A percentile compares a stretch with the other conserved stretches of the same genome.
Evolutionary conservation across 2,329 filamentous ascomycete genomes (phyloP).

Genomic region (Aspergillus sp.): DNA sequence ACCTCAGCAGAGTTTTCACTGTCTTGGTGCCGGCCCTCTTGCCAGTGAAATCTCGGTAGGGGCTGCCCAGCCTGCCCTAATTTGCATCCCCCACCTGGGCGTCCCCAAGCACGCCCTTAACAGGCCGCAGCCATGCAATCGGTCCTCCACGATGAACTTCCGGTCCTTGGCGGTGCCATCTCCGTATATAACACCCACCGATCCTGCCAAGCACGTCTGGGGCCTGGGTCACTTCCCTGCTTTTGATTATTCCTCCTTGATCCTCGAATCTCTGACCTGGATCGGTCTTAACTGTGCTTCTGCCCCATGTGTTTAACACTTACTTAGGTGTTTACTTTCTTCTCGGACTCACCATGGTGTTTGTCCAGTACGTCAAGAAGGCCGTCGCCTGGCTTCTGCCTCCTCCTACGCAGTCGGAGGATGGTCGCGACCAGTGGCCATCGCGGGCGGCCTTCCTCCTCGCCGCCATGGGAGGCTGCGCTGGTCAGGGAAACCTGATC

Average conservation of each 20-base stretch:
- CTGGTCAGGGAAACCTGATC: constrained; percentile 59
- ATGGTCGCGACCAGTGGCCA: constrained; percentile 56
- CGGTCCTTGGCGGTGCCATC: not conserved
- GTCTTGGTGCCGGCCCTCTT: too few species aligned
- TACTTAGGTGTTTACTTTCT: not conserved
- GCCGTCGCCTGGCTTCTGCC: constrained; percentile 34
- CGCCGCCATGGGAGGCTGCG: constrained; percentile 59
- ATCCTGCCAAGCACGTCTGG: not conserved
- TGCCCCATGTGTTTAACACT: not conserved
- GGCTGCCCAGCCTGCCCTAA: constrained; percentile 1
- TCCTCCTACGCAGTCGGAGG: constrained; percentile 33
- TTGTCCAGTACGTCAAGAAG: constrained; percentile 18
- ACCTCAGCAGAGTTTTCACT: not conserved
- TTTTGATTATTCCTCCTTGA: not conserved
- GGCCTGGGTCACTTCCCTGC: not conserved
- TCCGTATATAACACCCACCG: not conserved
- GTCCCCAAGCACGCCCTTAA: not conserved
- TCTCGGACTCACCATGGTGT: constrained; percentile 5
- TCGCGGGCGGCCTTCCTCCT: constrained; percentile 57
- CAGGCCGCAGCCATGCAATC: not conserved
- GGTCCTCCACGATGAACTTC: not conserved
- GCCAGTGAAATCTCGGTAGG: not conserved
- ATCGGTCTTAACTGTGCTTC: too few species aligned
- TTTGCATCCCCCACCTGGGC: not conserved
- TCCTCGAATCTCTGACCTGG: too few species aligned